Conservation (phyloP, 208 protist species). For the Eutreptiella sp. region DNA sequence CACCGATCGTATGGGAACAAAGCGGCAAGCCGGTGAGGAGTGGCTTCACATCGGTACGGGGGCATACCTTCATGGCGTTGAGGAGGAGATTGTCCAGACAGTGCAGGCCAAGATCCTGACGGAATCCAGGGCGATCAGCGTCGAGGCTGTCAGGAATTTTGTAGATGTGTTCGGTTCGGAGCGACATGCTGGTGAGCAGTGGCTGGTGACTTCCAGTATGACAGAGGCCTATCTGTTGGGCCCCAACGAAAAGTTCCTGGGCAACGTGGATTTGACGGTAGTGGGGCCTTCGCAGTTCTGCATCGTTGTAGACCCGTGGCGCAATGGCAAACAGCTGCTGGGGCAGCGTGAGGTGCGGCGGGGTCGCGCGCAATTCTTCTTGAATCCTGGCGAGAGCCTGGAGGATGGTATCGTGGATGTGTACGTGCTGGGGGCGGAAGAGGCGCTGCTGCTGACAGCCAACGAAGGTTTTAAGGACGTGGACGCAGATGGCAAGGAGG, state of each 20-base stretch:
- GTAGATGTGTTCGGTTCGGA: constrained; percentile 55
- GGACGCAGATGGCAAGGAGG: constrained; percentile 25
- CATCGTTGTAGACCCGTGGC: constrained; percentile 78
- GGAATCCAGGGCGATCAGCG: constrained; percentile 66
- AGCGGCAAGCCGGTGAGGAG: constrained; percentile 50
- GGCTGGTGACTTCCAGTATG: constrained; percentile 69
- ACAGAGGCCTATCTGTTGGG: constrained; percentile 73
- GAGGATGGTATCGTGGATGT: constrained; percentile 50
- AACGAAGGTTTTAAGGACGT: constrained; percentile 56
- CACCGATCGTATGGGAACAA: constrained; percentile 37
- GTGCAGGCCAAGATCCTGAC: constrained; percentile 53
- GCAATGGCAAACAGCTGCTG: constrained; percentile 35
- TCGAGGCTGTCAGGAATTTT: constrained; percentile 68
- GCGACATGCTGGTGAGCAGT: constrained; percentile 57
- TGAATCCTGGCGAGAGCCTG: constrained; percentile 62
- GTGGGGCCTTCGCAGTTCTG: constrained; percentile 71
- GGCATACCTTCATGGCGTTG: constrained; percentile 61
- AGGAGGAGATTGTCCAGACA: constrained; percentile 62
- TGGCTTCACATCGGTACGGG: constrained; percentile 53
- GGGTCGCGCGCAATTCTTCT: constrained; percentile 72
- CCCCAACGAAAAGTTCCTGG: constrained; percentile 78
- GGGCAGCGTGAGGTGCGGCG: constrained; percentile 57
- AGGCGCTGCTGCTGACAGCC: constrained; percentile 70
- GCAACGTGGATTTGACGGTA: constrained; percentile 49
- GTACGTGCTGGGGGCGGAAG: constrained; percentile 61